Conservation (phyloP, 129 eudicot genomes). For the Flaveria sonorensis region DNA sequence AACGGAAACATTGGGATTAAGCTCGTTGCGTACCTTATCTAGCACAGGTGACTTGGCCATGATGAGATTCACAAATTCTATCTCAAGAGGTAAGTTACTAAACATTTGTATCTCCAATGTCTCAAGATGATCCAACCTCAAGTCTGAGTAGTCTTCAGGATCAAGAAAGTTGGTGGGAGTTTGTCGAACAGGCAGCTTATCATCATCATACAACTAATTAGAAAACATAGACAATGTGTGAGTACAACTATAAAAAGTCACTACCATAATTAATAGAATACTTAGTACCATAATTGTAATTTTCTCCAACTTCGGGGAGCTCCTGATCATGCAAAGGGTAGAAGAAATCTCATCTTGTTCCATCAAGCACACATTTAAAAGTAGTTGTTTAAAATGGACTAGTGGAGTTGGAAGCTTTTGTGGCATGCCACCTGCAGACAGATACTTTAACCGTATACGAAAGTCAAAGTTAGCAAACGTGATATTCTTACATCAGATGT, state of each 20-base stretch:
- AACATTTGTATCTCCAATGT: background rate
- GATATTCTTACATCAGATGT: background rate
- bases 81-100: background rate
- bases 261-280: background rate
- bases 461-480: background rate
- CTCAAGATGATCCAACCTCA: constrained; percentile 19
- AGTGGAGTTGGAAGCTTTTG: background rate
- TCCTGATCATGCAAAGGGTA: constrained; percentile 7
- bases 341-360: background rate
- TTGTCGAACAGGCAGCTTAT: background rate
- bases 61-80: constrained; percentile 27
- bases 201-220: background rate
- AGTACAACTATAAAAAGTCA: too few relatives aligned
- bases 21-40: background rate
- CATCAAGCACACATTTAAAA: background rate
- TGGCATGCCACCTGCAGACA: constrained; percentile 1
- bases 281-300: background rate
- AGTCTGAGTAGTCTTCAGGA: background rate
- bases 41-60: constrained; percentile 27
- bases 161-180: background rate
- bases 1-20: background rate
- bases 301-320: constrained; percentile 18
- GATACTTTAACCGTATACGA: background rate
- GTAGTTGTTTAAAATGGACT: background rate
- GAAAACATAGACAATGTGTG: too few relatives aligned